Evolutionary conservation across 2,329 filamentous ascomycete genomes (phyloP), one percentile per base, ranked within the genome.

Genomic region (Colletotrichum tabaci): DNA sequence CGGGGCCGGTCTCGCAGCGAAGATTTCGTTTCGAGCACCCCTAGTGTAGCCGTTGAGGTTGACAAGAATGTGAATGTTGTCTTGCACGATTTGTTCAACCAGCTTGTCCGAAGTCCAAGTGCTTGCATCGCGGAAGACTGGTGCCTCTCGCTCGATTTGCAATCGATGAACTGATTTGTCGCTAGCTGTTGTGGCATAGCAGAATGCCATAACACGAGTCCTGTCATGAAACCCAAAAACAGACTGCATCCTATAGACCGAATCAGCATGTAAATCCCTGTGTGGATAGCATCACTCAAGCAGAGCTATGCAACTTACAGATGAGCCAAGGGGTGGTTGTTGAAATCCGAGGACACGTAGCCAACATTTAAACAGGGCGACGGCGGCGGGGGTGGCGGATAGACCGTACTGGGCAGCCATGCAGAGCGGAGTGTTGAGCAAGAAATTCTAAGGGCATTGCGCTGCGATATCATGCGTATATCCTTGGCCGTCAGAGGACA

Each of bases 1-100:
- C 0, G 96, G 96, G 2, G 95, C 95, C 18, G 96, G 94, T 35
- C 97, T 91, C 26, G 96, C 96, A 26, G 96, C 96, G 80, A 99
- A 99, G 4, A 99, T 92, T 79, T 99, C 96, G 76, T 99, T 99
- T 30, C 95, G 91, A n/a, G 96, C 96, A 40, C 96, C 96, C 65
- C 96, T 89, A 0, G 96, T 99, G 80, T 99, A 99, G 13, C 96
- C 96, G 77, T 99, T 99, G n/a, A 99, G 87, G 74, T 99, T 99
- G 77, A 99, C 91, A 23, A 99, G 87, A 52, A 99, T 96, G 79
- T 99, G 96, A 61, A 99, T 96, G 8, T 92, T 91, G 79, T 99
- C 96, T 55, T 89, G 84, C 49, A 96, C 89, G 73, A 99, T 98
- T 80, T 98, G 95, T 52, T 93, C 88, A 13, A 98, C 92, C 2